Percentiles rank a stretch among this genome's conserved stretches.
Evolutionary conservation across 2,329 filamentous ascomycete species (phyloP).

Genomic region (Aspergillus udagawae): DNA sequence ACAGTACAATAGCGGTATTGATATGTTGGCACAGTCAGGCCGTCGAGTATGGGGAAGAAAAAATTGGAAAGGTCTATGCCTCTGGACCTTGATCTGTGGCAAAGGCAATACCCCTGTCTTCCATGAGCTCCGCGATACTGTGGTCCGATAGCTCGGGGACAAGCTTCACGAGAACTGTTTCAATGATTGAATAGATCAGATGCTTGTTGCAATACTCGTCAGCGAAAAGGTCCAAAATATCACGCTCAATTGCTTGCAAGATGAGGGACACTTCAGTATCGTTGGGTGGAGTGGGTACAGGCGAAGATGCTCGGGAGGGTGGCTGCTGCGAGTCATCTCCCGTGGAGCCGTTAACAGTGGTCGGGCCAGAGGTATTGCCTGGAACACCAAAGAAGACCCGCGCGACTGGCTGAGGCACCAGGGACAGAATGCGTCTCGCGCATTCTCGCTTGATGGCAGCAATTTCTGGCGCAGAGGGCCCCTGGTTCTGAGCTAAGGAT

Average conservation of each 20-base stretch:
- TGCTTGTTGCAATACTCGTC: slow-evolving; percentile 93
- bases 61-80: background rate
- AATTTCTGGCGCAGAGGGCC: slow-evolving; percentile 28
- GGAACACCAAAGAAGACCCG: slow-evolving; percentile 41
- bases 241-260: slow-evolving; percentile 57
- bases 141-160: slow-evolving; percentile 78
- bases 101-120: slow-evolving; percentile 57
- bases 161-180: slow-evolving; percentile 74
- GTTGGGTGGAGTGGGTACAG: slow-evolving; percentile 1
- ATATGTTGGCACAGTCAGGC: background rate
- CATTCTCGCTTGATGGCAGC: slow-evolving; percentile 43
- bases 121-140: slow-evolving; percentile 67
- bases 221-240: slow-evolving; percentile 67
- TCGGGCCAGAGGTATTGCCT: slow-evolving; percentile 2
- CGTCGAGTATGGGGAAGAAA: background rate
- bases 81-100: slow-evolving; percentile 11
- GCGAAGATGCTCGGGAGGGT: slow-evolving; percentile 7
- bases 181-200: slow-evolving; percentile 75
- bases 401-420: slow-evolving; percentile 43
- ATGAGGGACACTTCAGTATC: slow-evolving; percentile 46
- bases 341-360: background rate
- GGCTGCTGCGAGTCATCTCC: background rate
- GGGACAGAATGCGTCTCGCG: slow-evolving; percentile 38
- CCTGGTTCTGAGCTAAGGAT: slow-evolving; percentile 15
- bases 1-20: background rate